Percentiles rank a stretch among this genome's conserved stretches.
Evolutionary conservation across 768 basidiomycete species (phyloP).

Genomic region (Mycena kentingensis): DNA sequence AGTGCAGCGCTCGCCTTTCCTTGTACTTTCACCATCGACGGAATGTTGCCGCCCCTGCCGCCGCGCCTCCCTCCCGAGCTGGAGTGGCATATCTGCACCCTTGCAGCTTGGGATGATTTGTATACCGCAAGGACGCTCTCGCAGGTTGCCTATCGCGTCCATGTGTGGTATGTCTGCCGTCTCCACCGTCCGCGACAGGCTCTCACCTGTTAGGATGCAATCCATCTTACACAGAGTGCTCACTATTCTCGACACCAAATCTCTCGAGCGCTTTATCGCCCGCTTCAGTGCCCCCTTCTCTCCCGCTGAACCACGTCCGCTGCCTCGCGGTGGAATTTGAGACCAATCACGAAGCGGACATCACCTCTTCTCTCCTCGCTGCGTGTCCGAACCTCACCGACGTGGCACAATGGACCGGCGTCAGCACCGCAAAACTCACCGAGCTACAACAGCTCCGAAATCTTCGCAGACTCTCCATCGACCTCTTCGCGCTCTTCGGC

Average conservation of each 20-base stretch:
- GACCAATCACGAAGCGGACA: neutral
- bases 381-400: conserved; percentile 9
- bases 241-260: too few species aligned
- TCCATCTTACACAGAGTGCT: too few species aligned
- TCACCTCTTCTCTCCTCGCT: conserved; percentile 4
- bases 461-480: conserved; percentile 9
- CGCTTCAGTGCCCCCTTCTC: too few species aligned
- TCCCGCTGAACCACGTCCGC: conserved; percentile 5
- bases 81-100: conserved; percentile 12
- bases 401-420: conserved; percentile 12
- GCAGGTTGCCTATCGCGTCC: conserved; percentile 7
- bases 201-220: too few species aligned
- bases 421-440: conserved; percentile 5
- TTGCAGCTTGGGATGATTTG: conserved; percentile 7
- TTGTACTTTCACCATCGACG: too few species aligned
- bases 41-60: too few species aligned
- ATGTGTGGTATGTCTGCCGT: conserved; percentile 10
- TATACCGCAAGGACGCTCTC: neutral
- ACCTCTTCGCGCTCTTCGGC: conserved; percentile 7
- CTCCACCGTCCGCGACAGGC: too few species aligned
- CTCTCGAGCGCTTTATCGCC: too few species aligned
- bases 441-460: conserved; percentile 3
- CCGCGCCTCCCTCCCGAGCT: conserved; percentile 4
- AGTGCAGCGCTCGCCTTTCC: too few species aligned
- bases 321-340: conserved; percentile 4